Evolutionary conservation across 2,329 filamentous ascomycete genomes (phyloP), one percentile per base, ranked within the genome.

Genomic region (Oidium heveae): DNA sequence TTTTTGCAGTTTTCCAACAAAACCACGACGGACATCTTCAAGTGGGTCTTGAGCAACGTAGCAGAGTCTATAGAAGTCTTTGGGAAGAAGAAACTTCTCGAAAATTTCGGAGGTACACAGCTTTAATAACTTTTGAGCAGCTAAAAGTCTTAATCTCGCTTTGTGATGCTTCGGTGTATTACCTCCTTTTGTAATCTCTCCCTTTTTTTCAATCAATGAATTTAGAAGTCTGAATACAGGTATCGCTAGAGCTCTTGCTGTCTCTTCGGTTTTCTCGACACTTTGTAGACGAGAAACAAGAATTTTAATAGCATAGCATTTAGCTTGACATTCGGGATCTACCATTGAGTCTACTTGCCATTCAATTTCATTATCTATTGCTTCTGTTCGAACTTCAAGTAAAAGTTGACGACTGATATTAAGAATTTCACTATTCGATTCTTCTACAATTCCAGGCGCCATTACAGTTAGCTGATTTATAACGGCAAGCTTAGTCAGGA

Each of bases 1-100:
- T 68, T 94, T 95, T 68, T 94, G 91, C 43, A 98, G 71, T 61
- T 88, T 87, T 62, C 80, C 79, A 54, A 91, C 74, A 62, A 98
- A 96, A 1, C 76, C 77, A 50, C 74, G 76, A 36, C 91, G 82
- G 32, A 96, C 86, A 59, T 82, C 74, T 1, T 76, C 69, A 52
- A 84, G 73, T 6, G 74, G 72, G 63, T 95, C 88, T 64, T 96
- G 89, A 1, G 84, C 78, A 13, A 94, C 76, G 57, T 85, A 75
- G 0, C 87, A 83, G 12, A 98, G 74, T 32, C 77, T 74, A 64
- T 94, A 86, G 68, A 96, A 98, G 62, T 84, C 80, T 4, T 71
- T 65, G 0, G 83, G 77, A 5, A 76, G 75, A 52, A 96, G 73
- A 20, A 86, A 68, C 51, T 82, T 78, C 62, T 96, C 89, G 59